phyloP scores from a whole-genome alignment of 2,329 filamentous ascomycete genomes.

The Penicillium sp. region DNA sequence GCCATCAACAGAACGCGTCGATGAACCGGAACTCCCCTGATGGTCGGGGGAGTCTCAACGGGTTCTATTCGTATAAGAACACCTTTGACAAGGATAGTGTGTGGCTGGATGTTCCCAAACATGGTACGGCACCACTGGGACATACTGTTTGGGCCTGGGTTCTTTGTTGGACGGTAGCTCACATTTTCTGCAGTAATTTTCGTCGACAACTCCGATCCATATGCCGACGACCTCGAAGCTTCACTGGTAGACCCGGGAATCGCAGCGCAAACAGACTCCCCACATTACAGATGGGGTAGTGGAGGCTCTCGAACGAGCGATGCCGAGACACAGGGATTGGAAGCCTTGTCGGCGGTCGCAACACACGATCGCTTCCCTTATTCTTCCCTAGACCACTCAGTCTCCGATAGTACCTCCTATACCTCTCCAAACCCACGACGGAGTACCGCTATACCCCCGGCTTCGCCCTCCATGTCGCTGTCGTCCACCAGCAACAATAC shows the following conservation, averaged over 20 bases:
- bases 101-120: constrained; percentile 62
- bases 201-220: constrained; percentile 61
- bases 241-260: constrained; percentile 33
- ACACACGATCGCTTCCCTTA: constrained; percentile 40
- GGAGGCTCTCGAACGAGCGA: constrained; percentile 29
- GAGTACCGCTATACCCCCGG: constrained; percentile 31
- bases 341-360: constrained; percentile 54
- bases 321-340: constrained; percentile 50
- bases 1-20: constrained; percentile 67
- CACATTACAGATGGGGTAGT: constrained; percentile 34
- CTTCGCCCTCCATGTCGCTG: constrained; percentile 46
- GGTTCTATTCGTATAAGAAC: constrained; percentile 66
- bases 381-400: constrained; percentile 28
- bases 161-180: constrained; percentile 2
- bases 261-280: constrained; percentile 28
- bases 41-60: constrained; percentile 50
- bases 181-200: constrained; percentile 52
- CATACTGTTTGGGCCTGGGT: not conserved
- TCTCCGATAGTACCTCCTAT: constrained; percentile 28
- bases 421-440: constrained; percentile 36
- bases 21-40: constrained; percentile 54
- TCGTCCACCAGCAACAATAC: constrained; percentile 38
- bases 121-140: constrained; percentile 42
- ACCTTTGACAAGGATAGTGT: constrained; percentile 60
- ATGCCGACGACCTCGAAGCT: constrained; percentile 51